These are phyloP conservation scores for Amoebophrya sp. DNA, from an alignment of 169 alveolate genomes.

Conservation along the genomic window DNA sequence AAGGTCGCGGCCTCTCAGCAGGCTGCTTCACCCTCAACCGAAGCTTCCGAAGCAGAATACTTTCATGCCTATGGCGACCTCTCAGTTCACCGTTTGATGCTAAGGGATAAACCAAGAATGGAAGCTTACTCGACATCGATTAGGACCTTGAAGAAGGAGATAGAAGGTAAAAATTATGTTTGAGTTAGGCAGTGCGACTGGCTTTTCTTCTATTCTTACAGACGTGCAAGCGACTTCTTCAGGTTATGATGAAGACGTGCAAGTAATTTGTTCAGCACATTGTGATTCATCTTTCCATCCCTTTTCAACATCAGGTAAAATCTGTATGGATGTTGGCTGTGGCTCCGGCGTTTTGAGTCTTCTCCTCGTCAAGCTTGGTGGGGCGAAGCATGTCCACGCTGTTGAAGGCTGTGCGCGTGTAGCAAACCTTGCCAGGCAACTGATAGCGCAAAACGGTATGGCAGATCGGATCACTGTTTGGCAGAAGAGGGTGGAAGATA, in stretches of 20 bases:
- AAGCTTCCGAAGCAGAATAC: not conserved
- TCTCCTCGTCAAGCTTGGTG: conserved; percentile 53
- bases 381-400: conserved; percentile 45
- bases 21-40: not conserved
- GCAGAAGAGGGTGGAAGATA: conserved; percentile 65
- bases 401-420: conserved; percentile 62
- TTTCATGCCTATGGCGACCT: conserved; percentile 53
- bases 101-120: conserved; percentile 53
- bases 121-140: conserved; percentile 38
- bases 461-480: conserved; percentile 57
- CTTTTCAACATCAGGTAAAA: no score
- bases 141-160: not conserved
- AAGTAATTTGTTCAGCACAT: no score
- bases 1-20: not conserved
- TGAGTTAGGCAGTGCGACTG: no score
- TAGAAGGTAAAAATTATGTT: no score
- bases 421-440: conserved; percentile 57
- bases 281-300: no score
- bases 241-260: no score
- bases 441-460: conserved; percentile 61
- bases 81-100: conserved; percentile 53
- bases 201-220: no score
- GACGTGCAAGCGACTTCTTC: no score
- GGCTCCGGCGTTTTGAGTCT: conserved; percentile 75
- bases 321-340: conserved; percentile 68